These are phyloP conservation scores for Candida railenensis DNA, from an alignment of 805 yeast species.

Conservation along the genomic window DNA sequence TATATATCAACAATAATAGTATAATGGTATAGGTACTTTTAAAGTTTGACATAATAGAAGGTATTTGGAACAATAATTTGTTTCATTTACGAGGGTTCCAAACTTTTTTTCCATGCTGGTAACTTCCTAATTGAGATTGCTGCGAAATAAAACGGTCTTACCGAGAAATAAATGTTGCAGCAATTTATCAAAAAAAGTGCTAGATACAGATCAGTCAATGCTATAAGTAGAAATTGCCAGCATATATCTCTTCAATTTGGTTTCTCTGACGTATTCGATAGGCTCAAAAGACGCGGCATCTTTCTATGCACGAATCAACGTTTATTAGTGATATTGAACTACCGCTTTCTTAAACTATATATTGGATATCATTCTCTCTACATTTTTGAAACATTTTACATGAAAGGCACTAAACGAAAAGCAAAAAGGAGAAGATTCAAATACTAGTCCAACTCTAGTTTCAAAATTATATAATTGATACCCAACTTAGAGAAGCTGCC, in stretches of 20 bases:
- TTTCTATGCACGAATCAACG: too few relatives aligned
- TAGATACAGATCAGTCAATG: not conserved
- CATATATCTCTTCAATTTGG: not conserved
- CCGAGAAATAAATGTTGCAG: not conserved
- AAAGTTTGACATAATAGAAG: constrained; percentile 4
- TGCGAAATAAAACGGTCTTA: not conserved
- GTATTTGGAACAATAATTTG: constrained; percentile 1
- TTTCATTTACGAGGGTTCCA: constrained; percentile 8
- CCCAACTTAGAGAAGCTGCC: constrained; percentile 3
- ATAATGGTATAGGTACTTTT: not conserved
- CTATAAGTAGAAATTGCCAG: not conserved
- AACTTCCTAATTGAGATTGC: not conserved
- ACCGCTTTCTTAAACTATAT: too few relatives aligned
- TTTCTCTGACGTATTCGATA: not conserved
- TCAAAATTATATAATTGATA: not conserved
- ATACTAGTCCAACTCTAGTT: not conserved
- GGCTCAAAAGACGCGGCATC: too few relatives aligned
- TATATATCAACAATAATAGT: too few relatives aligned
- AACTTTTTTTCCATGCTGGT: not conserved
- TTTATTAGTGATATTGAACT: too few relatives aligned
- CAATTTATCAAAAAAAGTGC: not conserved
- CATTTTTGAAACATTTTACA: too few relatives aligned
- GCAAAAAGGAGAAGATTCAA: not conserved
- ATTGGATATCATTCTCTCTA: too few relatives aligned
- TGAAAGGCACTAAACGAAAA: not conserved